Conservation (phyloP, 1,284 basidiomycete species). For the Leccinum pachyderme region DNA sequence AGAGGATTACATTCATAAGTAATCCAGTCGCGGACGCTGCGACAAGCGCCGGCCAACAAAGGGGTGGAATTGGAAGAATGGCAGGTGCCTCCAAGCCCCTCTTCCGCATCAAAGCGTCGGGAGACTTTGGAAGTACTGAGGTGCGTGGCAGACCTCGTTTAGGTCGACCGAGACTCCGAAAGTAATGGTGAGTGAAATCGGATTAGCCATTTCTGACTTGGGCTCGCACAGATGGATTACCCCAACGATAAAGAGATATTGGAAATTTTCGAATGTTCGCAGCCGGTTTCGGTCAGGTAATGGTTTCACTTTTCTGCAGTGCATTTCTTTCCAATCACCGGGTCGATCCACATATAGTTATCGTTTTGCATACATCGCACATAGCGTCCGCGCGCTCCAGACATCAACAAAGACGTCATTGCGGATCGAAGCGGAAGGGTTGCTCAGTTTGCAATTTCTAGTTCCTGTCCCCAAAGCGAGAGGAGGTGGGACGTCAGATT, state of each 20-base stretch:
- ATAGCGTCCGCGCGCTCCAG: slow-evolving; percentile 71
- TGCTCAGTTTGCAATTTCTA: slow-evolving; percentile 84
- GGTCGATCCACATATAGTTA: slow-evolving; percentile 63
- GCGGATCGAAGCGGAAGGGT: slow-evolving; percentile 76
- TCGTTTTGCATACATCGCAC: slow-evolving; percentile 69
- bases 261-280: slow-evolving; percentile 80
- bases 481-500: slow-evolving; percentile 47
- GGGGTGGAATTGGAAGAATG: neutral
- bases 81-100: slow-evolving; percentile 43
- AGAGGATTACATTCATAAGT: slow-evolving; percentile 80
- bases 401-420: slow-evolving; percentile 83
- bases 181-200: neutral
- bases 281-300: slow-evolving; percentile 72
- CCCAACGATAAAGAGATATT: slow-evolving; percentile 88
- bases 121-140: slow-evolving; percentile 82
- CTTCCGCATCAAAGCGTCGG: slow-evolving; percentile 75
- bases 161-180: too few relatives aligned
- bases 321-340: neutral
- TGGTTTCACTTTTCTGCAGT: neutral
- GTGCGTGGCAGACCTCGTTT: slow-evolving; percentile 38
- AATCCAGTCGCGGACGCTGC: slow-evolving; percentile 49
- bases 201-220: neutral
- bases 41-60: slow-evolving; percentile 5
- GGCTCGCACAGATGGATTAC: slow-evolving; percentile 78
- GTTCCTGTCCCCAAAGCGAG: slow-evolving; percentile 64